Conservation (phyloP, 192 early-diverging fungal genomes). For the Backusella luteola region DNA sequence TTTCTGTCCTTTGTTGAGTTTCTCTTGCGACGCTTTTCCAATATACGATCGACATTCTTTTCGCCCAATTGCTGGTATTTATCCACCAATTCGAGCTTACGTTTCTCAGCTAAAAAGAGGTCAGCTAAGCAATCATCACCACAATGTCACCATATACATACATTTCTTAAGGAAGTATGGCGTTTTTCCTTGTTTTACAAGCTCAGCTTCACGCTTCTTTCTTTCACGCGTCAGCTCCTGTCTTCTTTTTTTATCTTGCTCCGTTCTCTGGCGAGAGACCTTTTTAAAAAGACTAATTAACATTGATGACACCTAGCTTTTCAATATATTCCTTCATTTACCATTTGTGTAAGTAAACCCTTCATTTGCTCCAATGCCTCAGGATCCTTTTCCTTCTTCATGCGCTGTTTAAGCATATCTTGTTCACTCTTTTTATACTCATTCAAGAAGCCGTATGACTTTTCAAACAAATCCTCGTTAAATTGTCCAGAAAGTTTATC, state of each 20-base stretch:
- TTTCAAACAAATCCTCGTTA: conserved; percentile 90
- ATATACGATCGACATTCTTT: conserved; percentile 75
- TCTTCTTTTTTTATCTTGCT: conserved; percentile 25
- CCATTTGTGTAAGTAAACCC: conserved; percentile 61
- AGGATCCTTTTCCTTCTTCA: conserved; percentile 66
- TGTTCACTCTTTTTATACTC: conserved; percentile 79
- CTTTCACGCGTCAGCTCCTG: conserved; percentile 72
- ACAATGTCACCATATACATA: conserved; percentile 38
- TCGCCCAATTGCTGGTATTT: conserved; percentile 78
- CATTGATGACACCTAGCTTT: background rate
- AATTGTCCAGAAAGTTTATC: conserved; percentile 85
- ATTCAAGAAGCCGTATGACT: conserved; percentile 87
- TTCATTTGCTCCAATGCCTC: conserved; percentile 61
- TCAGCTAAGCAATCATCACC: background rate
- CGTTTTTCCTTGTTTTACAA: conserved; percentile 86
- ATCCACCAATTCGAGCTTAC: conserved; percentile 84
- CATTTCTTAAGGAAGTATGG: conserved; percentile 93
- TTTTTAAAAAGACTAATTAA: background rate
- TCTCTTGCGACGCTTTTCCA: conserved; percentile 93
- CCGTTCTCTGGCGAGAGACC: conserved; percentile 24
- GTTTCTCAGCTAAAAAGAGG: conserved; percentile 57
- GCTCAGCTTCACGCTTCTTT: conserved; percentile 78
- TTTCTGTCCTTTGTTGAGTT: conserved; percentile 87
- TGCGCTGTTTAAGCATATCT: conserved; percentile 58
- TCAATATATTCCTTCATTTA: conserved; percentile 28